Conservation (phyloP, 164 flowering plant species). For the Magnolia changhungtana region DNA sequence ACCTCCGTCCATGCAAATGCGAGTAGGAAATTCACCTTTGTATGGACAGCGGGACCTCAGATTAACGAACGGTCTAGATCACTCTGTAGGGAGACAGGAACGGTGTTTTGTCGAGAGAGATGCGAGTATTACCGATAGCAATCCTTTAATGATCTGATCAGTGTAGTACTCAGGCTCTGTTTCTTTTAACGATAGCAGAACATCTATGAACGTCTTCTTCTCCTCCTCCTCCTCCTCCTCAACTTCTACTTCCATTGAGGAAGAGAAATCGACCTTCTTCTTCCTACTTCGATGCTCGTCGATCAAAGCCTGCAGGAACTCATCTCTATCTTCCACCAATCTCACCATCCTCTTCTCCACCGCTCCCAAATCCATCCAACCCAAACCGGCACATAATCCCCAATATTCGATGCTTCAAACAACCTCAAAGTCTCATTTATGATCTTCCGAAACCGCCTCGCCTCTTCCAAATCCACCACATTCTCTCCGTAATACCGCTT, state of each 20-base stretch:
- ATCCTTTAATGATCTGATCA: conserved; percentile 29
- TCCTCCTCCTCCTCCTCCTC: neutral
- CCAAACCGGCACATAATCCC: conserved; percentile 27
- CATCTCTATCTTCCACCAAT: conserved; percentile 12
- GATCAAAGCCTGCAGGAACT: conserved; percentile 23
- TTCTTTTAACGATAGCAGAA: conserved; percentile 23
- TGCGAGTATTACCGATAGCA: conserved; percentile 20
- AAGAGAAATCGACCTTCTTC: neutral
- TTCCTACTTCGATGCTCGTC: conserved; percentile 5
- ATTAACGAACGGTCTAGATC: too few species aligned
- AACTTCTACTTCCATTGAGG: too few species aligned
- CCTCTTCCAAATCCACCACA: conserved; percentile 18
- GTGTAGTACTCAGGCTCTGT: conserved; percentile 34
- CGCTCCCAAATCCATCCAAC: conserved; percentile 23
- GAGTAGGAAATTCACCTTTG: too few species aligned
- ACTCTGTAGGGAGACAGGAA: too few species aligned
- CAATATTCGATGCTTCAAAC: conserved; percentile 7
- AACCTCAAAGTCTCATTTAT: neutral
- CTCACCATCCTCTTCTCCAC: conserved; percentile 12
- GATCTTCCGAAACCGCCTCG: conserved; percentile 11
- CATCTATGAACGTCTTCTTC: conserved; percentile 16
- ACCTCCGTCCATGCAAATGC: too few species aligned
- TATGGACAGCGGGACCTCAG: too few species aligned
- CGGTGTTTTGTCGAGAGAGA: too few species aligned
- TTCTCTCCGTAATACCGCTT: conserved; percentile 24